phyloP scores from a whole-genome alignment of 2,329 filamentous ascomycete species.

The Aspergillus candidus region DNA sequence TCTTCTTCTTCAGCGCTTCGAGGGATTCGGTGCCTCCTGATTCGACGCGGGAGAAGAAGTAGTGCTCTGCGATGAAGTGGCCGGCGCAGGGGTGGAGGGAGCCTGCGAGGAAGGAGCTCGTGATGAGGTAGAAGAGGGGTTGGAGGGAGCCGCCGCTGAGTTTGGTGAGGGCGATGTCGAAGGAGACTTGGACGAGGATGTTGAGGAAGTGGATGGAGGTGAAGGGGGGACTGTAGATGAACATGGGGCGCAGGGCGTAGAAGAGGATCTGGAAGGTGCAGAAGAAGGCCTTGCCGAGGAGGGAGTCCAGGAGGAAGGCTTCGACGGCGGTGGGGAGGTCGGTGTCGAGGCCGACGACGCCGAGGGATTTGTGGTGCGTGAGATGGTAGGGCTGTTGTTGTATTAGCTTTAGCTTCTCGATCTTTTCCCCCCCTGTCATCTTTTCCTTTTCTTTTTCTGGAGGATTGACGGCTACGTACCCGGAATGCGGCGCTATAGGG shows the following conservation, averaged over 20 bases:
- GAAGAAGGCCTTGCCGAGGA: conserved; percentile 97
- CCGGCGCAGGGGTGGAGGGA: conserved; percentile 90
- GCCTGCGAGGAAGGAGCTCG: conserved; percentile 89
- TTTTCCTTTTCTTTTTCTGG: background rate
- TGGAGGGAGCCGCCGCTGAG: conserved; percentile 51
- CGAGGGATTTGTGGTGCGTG: conserved; percentile 97
- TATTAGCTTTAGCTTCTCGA: background rate
- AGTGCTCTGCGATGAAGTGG: conserved; percentile 98
- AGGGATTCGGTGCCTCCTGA: conserved; percentile 41
- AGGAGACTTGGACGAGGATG: conserved; percentile 66
- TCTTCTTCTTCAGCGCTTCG: conserved; percentile 44
- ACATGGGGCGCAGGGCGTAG: conserved; percentile 93
- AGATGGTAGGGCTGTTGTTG: conserved; percentile 76
- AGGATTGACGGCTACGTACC: conserved; percentile 43
- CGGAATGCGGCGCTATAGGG: conserved; percentile 96
- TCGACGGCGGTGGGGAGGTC: conserved; percentile 90
- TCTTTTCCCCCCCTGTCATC: background rate
- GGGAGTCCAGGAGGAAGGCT: conserved; percentile 83
- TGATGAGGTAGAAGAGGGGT: conserved; percentile 72
- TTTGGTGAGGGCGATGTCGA: conserved; percentile 66
- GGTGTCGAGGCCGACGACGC: conserved; percentile 91
- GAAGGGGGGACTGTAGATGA: conserved; percentile 82
- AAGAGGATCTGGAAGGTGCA: conserved; percentile 99
- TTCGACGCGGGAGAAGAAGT: conserved; percentile 54
- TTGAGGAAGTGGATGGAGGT: conserved; percentile 82